These are phyloP conservation scores for Calamus simplicifolius DNA, from an alignment of 176 grass and related monocot species.

Conservation along the genomic window DNA sequence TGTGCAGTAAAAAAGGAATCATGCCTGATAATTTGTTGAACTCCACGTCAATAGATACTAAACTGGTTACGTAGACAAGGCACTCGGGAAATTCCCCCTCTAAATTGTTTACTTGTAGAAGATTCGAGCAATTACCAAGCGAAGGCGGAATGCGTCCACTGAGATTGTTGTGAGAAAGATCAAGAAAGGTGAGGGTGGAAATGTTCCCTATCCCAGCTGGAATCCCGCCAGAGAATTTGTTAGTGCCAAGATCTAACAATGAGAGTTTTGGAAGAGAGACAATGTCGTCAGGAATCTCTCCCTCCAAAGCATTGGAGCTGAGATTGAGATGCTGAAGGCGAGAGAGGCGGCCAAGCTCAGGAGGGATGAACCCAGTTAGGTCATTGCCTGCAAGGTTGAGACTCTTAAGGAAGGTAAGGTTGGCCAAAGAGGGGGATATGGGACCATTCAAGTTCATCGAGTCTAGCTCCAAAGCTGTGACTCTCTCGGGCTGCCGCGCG, in stretches of 20 bases:
- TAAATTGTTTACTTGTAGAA: not conserved
- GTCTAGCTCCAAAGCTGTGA: slow-evolving; percentile 15
- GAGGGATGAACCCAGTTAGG: slow-evolving; percentile 29
- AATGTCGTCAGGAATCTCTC: slow-evolving; percentile 21
- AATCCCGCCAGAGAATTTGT: no score
- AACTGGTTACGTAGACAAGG: no score
- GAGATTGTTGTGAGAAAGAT: not conserved
- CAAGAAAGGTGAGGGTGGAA: not conserved
- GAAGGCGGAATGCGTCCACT: not conserved
- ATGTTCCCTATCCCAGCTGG: not conserved
- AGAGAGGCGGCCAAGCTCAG: slow-evolving; percentile 20
- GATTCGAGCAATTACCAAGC: no score
- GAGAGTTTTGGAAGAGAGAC: no score
- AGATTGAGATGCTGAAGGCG: slow-evolving; percentile 37
- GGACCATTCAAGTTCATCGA: slow-evolving; percentile 19
- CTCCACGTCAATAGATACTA: no score
- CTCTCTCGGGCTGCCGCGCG: not conserved
- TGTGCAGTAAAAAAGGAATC: no score
- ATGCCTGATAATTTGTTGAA: no score
- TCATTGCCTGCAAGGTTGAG: slow-evolving; percentile 36
- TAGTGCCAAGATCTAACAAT: no score
- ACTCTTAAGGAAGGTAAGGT: slow-evolving; percentile 22
- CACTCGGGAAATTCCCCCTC: no score
- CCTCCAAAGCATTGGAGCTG: slow-evolving; percentile 42
- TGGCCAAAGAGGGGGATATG: slow-evolving; percentile 24